Conservation (phyloP, 106 monocot species). For the Dendrobium nobile region DNA sequence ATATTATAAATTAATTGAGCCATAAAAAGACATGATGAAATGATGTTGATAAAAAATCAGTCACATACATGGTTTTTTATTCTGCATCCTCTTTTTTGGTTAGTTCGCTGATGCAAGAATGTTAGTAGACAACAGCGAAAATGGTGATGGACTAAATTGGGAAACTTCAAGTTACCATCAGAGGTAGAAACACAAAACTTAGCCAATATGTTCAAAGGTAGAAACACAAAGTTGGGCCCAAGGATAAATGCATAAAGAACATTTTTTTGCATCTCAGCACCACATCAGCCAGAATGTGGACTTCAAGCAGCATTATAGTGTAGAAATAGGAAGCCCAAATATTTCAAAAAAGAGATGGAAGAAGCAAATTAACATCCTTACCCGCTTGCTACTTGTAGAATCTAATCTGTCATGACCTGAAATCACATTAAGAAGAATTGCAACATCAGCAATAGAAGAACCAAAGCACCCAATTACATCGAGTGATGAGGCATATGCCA, state of each 20-base stretch:
- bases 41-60: background rate
- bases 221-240: background rate
- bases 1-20: background rate
- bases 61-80: background rate
- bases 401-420: slow-evolving; percentile 84
- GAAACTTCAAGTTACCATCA: background rate
- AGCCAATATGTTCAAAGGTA: background rate
- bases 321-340: background rate
- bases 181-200: background rate
- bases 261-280: background rate
- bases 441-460: slow-evolving; percentile 67
- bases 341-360: background rate
- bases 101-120: background rate
- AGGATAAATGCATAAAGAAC: background rate
- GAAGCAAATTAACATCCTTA: slow-evolving; percentile 9
- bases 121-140: background rate
- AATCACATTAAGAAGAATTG: slow-evolving; percentile 65
- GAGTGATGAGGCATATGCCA: slow-evolving; percentile 96
- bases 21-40: background rate
- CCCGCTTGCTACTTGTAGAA: slow-evolving; percentile 77
- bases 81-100: background rate
- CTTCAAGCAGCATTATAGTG: background rate
- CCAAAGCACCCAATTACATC: slow-evolving; percentile 92
- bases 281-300: background rate
- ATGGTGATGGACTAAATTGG: background rate